Percentiles rank a stretch among this genome's conserved stretches.
Conservation (phyloP, 768 basidiomycete species). For the Lactifluus subvellereus region DNA sequence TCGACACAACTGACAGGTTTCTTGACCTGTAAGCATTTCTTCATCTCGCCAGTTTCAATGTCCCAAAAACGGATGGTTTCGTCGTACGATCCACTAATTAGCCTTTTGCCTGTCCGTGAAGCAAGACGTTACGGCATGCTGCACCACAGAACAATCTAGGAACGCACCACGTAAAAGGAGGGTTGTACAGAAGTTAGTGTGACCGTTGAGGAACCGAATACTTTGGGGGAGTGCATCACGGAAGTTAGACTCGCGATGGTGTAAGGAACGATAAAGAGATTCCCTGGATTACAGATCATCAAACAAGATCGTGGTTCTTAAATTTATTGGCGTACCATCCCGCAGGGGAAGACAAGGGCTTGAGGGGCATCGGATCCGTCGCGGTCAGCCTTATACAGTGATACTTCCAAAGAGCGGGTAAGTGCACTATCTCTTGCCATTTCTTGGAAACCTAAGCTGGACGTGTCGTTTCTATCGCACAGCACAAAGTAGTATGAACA, state of each 20-base stretch:
- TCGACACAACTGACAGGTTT: constrained; percentile 90
- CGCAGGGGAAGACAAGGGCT: constrained; percentile 54
- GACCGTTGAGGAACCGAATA: constrained; percentile 72
- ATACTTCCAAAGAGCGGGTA: constrained; percentile 71
- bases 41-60: constrained; percentile 56
- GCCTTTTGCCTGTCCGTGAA: constrained; percentile 47
- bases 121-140: not conserved
- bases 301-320: not conserved
- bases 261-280: constrained; percentile 70
- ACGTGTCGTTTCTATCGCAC: not conserved
- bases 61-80: constrained; percentile 94
- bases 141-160: not conserved
- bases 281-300: constrained; percentile 35
- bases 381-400: constrained; percentile 70
- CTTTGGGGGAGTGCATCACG: constrained; percentile 66
- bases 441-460: constrained; percentile 38
- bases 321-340: constrained; percentile 54
- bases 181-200: constrained; percentile 85
- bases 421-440: constrained; percentile 43
- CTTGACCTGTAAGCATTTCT: constrained; percentile 77
- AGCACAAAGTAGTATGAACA: constrained; percentile 8
- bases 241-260: constrained; percentile 85
- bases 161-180: constrained; percentile 52
- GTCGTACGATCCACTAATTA: constrained; percentile 89
- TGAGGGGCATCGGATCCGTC: constrained; percentile 62